Conservation (phyloP, 345 rosid species). For the Bruguiera parviflora region DNA sequence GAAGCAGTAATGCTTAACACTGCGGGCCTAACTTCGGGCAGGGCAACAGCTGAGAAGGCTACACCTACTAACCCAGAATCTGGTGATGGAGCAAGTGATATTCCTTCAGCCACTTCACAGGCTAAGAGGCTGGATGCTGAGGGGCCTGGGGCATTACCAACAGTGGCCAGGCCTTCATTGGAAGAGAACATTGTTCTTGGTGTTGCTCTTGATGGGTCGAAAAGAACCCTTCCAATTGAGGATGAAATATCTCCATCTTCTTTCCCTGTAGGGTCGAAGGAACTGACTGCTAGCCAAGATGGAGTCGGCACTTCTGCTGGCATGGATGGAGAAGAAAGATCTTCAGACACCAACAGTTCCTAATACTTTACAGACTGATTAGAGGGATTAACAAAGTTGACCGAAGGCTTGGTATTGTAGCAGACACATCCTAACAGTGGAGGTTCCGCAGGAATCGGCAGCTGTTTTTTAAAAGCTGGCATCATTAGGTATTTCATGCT, state of each 20-base stretch:
- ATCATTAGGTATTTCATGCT: constrained; percentile 12
- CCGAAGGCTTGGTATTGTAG: background rate
- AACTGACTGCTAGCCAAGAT: constrained; percentile 44
- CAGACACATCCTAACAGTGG: background rate
- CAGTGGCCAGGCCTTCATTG: constrained; percentile 41
- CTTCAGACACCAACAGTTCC: constrained; percentile 35
- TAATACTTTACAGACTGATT: constrained; percentile 19
- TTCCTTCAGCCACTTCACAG: constrained; percentile 20
- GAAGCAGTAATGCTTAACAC: constrained; percentile 20
- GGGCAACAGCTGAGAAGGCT: constrained; percentile 22
- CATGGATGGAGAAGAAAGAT: constrained; percentile 46
- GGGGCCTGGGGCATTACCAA: constrained; percentile 29
- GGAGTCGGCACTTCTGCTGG: constrained; percentile 26
- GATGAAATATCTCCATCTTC: constrained; percentile 43
- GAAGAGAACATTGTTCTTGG: constrained; percentile 87
- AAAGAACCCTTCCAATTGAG: constrained; percentile 80
- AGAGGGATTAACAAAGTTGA: background rate
- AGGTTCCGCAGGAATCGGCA: constrained; percentile 24
- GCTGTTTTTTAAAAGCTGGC: constrained; percentile 55
- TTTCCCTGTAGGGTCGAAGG: constrained; percentile 43
- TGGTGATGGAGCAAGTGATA: constrained; percentile 22
- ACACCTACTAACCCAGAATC: constrained; percentile 20
- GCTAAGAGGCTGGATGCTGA: constrained; percentile 35
- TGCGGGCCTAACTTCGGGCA: constrained; percentile 13
- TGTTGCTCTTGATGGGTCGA: constrained; percentile 84